These are phyloP conservation scores for Hypomontagnella submonticulosa DNA, from an alignment of 495 filamentous ascomycete genomes.

Conservation along the genomic window DNA sequence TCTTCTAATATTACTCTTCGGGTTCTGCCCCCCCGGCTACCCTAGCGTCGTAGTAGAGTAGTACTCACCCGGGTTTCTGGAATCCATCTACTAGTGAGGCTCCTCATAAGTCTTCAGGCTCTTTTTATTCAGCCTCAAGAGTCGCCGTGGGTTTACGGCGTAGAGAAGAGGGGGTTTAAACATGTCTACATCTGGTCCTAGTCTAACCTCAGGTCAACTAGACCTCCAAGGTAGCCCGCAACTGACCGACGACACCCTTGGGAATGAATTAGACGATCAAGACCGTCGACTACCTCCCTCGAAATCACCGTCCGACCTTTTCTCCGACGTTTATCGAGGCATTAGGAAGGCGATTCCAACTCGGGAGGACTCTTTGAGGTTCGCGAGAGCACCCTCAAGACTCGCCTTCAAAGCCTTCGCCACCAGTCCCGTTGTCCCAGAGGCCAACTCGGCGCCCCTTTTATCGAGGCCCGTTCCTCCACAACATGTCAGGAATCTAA, in stretches of 20 bases:
- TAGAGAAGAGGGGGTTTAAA: constrained; percentile 30
- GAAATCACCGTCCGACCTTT: constrained; percentile 55
- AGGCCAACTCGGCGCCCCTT: constrained; percentile 47
- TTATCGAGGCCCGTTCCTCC: constrained; percentile 35
- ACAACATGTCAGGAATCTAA: constrained; percentile 62
- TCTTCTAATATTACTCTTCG: constrained; percentile 26
- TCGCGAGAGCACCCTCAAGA: constrained; percentile 46
- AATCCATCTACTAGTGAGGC: constrained; percentile 25
- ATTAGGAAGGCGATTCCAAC: constrained; percentile 60
- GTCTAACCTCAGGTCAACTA: constrained; percentile 38
- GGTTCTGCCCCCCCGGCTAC: constrained; percentile 12
- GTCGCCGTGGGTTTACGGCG: constrained; percentile 9
- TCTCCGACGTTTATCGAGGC: constrained; percentile 61
- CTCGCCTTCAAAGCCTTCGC: constrained; percentile 46
- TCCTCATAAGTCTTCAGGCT: constrained; percentile 23
- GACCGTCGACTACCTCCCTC: constrained; percentile 45
- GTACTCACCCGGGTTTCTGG: constrained; percentile 31
- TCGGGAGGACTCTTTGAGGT: constrained; percentile 51
- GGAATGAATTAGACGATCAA: constrained; percentile 55
- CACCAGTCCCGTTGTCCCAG: constrained; percentile 28
- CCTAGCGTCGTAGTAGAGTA: constrained; percentile 36
- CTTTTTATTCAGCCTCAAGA: constrained; percentile 22
- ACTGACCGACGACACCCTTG: constrained; percentile 42
- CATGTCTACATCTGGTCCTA: constrained; percentile 37
- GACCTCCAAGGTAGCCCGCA: constrained; percentile 32